A percentile compares a stretch with the other conserved stretches of the same genome.
Evolutionary conservation across 139 green algal species (phyloP).

Genomic region (Limnomonas spitsbergensis): DNA sequence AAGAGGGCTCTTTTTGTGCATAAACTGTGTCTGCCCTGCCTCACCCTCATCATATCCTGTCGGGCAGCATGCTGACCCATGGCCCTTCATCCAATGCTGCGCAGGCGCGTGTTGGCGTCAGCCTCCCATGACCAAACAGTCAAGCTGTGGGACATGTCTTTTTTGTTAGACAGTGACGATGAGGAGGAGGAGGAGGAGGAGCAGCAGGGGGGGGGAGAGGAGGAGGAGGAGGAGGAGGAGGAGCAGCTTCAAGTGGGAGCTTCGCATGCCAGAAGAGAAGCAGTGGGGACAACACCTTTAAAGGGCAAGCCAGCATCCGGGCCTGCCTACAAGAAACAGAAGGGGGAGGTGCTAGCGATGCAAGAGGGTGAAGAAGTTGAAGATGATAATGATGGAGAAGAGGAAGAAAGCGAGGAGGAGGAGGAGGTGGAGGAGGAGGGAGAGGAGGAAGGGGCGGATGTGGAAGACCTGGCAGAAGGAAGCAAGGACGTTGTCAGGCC

Average conservation of each 20-base stretch:
- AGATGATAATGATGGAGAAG: conserved; percentile 6
- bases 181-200: conserved; percentile 46
- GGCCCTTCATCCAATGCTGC: too few relatives aligned
- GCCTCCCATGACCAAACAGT: conserved; percentile 75
- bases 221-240: conserved; percentile 8
- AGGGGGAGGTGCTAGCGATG: background rate
- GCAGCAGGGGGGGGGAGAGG: conserved; percentile 2
- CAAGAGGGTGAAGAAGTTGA: too few relatives aligned
- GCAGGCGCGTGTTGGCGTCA: conserved; percentile 58
- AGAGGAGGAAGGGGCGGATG: background rate
- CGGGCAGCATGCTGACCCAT: too few relatives aligned
- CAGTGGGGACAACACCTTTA: background rate
- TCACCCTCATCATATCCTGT: too few relatives aligned
- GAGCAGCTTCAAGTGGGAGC: background rate
- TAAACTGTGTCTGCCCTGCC: too few relatives aligned
- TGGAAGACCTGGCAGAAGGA: background rate
- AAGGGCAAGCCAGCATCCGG: background rate
- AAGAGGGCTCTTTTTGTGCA: too few relatives aligned
- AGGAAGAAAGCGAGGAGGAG: background rate
- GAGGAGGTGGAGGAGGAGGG: background rate
- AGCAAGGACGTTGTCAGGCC: background rate
- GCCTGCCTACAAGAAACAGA: background rate
- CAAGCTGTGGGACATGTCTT: conserved; percentile 73
- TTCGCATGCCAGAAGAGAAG: background rate
- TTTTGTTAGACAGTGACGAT: conserved; percentile 53